Evolutionary conservation across 140 eudicot genomes (phyloP), one percentile per base, ranked within the genome.

Genomic region (Bidens hawaiensis): DNA sequence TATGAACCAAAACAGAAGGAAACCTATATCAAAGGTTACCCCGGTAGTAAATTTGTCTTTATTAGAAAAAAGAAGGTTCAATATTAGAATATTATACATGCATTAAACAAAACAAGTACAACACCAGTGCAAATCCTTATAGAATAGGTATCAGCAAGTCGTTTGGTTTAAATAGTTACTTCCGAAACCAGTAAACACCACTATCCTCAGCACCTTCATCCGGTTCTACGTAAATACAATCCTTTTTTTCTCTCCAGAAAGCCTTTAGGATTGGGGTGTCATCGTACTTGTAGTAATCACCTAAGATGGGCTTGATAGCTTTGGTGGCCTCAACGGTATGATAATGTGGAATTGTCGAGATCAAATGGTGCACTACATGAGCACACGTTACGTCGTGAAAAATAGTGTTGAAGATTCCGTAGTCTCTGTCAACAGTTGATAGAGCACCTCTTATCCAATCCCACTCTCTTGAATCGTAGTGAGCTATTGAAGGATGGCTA

Each of bases 351-450:
- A 70, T 70, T 8, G 6, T 46, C 1, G 75, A 70, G 34, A 70
- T 70, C 69, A 60, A 48, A 16, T 70, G 75, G 59, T 68, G 74
- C 46, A 68, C 17, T 23, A 68, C 74, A 55, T 68, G 74, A 57
- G 74, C 66, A 42, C 56, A 45, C 1, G 74, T 68, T 13, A 68
- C 74, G 27, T 68, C 64, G 43, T 68, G 74, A 14, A 68, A 68
- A 3, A 68, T 30, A 27, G 23, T 16, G 65, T 56, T 68, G 15
- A 68, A 58, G 33, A 68, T 43, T 15, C 67, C 75, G 4, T 57
- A 69, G 12, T 69, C 75, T 38, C 75, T 69, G 7, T 69, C 75
- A n/a, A 69, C 67, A 0, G 75, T 57, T 1, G 67, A 58, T 24
- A 58, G 15, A 2, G 72, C 72, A 24, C 72, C 72, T 52, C 63